Evolutionary conservation across 2,329 filamentous ascomycete genomes (phyloP), one percentile per base, ranked within the genome.

Genomic region (Chaetomium globosum): DNA sequence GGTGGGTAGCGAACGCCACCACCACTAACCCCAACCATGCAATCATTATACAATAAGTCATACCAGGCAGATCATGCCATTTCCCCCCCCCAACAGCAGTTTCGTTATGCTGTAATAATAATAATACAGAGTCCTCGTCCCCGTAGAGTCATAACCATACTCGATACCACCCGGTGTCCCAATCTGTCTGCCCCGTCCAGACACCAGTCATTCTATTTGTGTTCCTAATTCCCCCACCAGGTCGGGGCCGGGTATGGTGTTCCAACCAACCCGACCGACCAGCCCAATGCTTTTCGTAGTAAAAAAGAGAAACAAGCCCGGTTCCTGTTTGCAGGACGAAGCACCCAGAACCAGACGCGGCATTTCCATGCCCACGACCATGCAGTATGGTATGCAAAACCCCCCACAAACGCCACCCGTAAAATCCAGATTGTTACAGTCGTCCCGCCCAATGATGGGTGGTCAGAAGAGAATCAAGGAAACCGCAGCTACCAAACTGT

Each of bases 121-220:
- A 23, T 61, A n/a, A 61, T 61, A 61, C 58, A 61, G 33, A 19
- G 3, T 49, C 23, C 23, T 54, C 13, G 46, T 43, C 51, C 46
- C 46, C 36, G 53, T 26, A 53, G 12, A 33, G 8, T 21, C 13
- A 53, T 43, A 30, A 5, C 23, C n/a, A 43, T 61, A 4, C 21
- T 48, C 33, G 19, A 60, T 13, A 12, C 9, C 48, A 9, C n/a
- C 49, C 31, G 16, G 4, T 36, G 30, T 39, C 33, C 48, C 58
- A 21, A 33, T 30, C 26, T 48, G 52, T n/a, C 52, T 10, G 48
- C 59, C 49, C 59, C 19, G 39, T 54, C 30, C 2, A 33, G 31
- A 51, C 46, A 16, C 49, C 58, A 46, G 31, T 43, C 39, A 43
- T 43, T 61, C 58, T 61, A 61, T 53, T 39, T 61, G 31, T 39